phyloP scores from a whole-genome alignment of 1,284 basidiomycete species.

The Pholiota adiposa region DNA sequence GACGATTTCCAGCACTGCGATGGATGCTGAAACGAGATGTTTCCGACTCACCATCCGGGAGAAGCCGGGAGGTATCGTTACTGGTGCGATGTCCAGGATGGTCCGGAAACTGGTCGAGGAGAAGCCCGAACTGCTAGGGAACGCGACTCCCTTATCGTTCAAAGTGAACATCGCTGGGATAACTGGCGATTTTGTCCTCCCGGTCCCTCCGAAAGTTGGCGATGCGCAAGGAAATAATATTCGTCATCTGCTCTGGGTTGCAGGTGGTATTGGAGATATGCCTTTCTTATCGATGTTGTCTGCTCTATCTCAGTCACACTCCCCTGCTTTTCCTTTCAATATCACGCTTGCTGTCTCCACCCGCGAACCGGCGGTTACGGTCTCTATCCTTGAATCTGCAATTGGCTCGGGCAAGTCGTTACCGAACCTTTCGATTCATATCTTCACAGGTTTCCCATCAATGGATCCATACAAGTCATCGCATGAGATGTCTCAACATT shows the following conservation, averaged over 20 bases:
- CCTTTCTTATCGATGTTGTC: constrained; percentile 58
- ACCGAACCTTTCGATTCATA: constrained; percentile 6
- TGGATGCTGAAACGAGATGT: constrained; percentile 20
- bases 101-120: constrained; percentile 41
- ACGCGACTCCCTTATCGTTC: constrained; percentile 41
- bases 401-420: constrained; percentile 1
- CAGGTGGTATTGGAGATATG: constrained; percentile 63
- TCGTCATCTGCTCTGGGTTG: constrained; percentile 49
- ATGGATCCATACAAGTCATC: constrained; percentile 6
- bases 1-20: constrained; percentile 52
- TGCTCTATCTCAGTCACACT: constrained; percentile 16
- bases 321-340: constrained; percentile 29
- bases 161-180: constrained; percentile 43
- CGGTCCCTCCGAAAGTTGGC: background rate
- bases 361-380: constrained; percentile 50
- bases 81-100: constrained; percentile 54
- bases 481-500: constrained; percentile 26
- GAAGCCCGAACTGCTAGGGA: constrained; percentile 42
- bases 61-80: constrained; percentile 56
- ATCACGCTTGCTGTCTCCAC: constrained; percentile 51
- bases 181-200: constrained; percentile 43
- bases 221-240: background rate
- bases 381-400: constrained; percentile 27
- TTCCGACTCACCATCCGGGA: constrained; percentile 53
- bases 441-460: constrained; percentile 5